Evolutionary conservation across 2,329 filamentous ascomycete genomes (phyloP), one percentile per base, ranked within the genome.

Genomic region (Penicillium sp.): DNA sequence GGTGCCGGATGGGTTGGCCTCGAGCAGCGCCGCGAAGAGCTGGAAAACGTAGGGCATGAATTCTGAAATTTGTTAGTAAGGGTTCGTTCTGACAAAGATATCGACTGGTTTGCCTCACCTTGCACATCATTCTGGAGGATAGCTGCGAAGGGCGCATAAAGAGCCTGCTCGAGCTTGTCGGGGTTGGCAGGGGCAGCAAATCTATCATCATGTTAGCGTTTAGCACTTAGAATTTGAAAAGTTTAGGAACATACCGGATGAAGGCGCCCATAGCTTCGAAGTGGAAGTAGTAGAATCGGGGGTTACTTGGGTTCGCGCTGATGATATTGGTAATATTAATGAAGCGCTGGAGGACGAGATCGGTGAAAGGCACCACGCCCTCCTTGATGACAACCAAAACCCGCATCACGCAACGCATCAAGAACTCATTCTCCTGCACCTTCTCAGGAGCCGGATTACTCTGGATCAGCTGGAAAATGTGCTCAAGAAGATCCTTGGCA

Each of bases 331-430:
- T 96, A 65, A 99, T 97, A 58, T 83, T 87, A 68, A 96, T 86
- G 56, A 99, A 83, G 71, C 95, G 91, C 50, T 85, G 83, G 50
- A 97, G 78, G n/a, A 96, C 85, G 62, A 82, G 83, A 63, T 96
- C 90, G 6, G 88, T 81, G 46, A 94, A 86, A 1, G 86, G 82
- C 2, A 86, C 75, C 15, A 93, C 85, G 29, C 86, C 89, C 46
- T 96, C 92, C 70, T 88, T 90, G 73, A 97, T 89, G 60, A 97
- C 92, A 61, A 99, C 91, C 57, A 99, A 80, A 13, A 99, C 93
- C 65, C 94, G 86, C 94, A 99, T 99, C 54, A 97, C 91, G 67
- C 94, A 99, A 66, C 91, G 90, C 92, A 99, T 97, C 68, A 99
- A 74, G 72, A 97, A 99, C 71, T 99, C 94, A 69, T 99, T 99